These are phyloP conservation scores for Fraxinus xanthoxyloides DNA, from an alignment of 305 asterid genomes.

Conservation along the genomic window DNA sequence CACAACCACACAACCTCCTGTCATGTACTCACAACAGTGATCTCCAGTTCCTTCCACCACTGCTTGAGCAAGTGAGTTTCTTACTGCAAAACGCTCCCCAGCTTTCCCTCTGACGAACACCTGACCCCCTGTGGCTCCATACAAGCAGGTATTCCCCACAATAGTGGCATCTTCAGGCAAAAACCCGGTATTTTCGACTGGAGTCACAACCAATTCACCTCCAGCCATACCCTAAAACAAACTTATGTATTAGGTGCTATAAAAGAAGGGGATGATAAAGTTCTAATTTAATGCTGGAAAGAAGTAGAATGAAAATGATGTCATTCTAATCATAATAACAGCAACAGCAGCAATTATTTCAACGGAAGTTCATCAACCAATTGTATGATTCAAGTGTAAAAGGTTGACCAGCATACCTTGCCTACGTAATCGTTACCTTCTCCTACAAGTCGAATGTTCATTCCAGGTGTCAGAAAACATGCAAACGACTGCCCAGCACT, in stretches of 20 bases:
- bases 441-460: constrained; percentile 87
- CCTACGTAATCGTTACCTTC: constrained; percentile 98
- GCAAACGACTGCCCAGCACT: constrained; percentile 98
- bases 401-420: constrained; percentile 52
- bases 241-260: constrained; percentile 18
- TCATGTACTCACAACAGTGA: constrained; percentile 98
- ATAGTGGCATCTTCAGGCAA: constrained; percentile 90
- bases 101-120: constrained; percentile 87
- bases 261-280: neutral
- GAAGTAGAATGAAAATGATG: neutral
- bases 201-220: constrained; percentile 88
- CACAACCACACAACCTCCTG: constrained; percentile 94
- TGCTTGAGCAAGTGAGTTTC: constrained; percentile 97
- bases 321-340: neutral
- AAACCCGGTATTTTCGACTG: constrained; percentile 75
- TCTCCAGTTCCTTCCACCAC: constrained; percentile 99
- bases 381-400: neutral
- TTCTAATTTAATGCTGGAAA: neutral
- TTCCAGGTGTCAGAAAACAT: constrained; percentile 93
- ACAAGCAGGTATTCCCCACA: constrained; percentile 95
- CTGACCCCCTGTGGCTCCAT: constrained; percentile 99
- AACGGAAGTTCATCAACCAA: neutral
- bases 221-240: constrained; percentile 93
- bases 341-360: neutral
- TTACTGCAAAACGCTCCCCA: constrained; percentile 96